Base-by-base conservation (phyloP, 768 basidiomycete species). In the Hortiboletus campestris region DNA sequence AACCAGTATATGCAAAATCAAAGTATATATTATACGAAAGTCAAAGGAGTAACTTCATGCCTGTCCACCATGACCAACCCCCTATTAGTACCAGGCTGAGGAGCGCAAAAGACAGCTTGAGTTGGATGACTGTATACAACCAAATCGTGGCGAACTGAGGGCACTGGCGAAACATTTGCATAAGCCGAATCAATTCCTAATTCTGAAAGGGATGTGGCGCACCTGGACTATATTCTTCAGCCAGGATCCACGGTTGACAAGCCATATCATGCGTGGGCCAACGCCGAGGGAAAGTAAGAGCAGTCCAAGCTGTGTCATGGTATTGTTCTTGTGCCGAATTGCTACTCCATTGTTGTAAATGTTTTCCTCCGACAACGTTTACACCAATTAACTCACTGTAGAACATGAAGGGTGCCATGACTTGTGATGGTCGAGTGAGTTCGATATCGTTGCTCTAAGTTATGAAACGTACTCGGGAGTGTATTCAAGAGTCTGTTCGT, bases 121-220 rank as follows among this genome's bases (percentile, higher is more conserved):
- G 76, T 59, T 90, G 86, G 13, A 91, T 74, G 46, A 91, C 75
- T 4, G 82, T 77, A 62, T 88, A 93, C 10, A 91, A 75, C 91
- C 91, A 93, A 7, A 88, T 65, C 0, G 90, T 91, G 3, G 84
- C 84, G 51, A 92, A 72, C 12, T 91, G 88, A 13, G 91, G 91
- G 54, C 81, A 80, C 91, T 93, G 35, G 35, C 50, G 16, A 57
- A 22, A 34, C 53, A 35, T 40, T 32, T 19, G 45, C 42, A 46
- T 58, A 28, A 59, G 25, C 41, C 36, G 34, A 36, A 45, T 49
- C 16, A 4, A 9, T 14, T 40, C n/a, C 14, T 10, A n/a, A 32
- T 39, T 35, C 16, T 17, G 16, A 28, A 42, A 32, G 10, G n/a
- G 31, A 34, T 29, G 16, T 34, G 9, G 46, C 44, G 44, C 51